Base-by-base conservation (phyloP, 495 filamentous ascomycete species). In the Corynascus novoguineensis region DNA sequence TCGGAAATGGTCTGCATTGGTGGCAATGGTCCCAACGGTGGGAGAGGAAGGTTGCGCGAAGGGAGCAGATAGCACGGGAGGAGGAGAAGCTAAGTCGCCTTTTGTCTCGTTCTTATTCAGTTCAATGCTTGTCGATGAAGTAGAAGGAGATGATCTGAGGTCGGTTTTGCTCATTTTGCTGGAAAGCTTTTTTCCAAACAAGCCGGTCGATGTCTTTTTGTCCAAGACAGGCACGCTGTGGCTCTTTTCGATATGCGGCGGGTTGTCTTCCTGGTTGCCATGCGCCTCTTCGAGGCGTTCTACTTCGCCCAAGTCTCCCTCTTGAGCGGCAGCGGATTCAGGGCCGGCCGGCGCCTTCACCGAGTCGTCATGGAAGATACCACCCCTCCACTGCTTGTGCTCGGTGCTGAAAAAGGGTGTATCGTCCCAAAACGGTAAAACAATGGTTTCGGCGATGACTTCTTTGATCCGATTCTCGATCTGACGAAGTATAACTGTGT, bases 401-500 rank as follows among this genome's bases (percentile, higher is more conserved):
- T 82, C 72, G 5, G 90, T 96, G 60, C 88, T 82, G 63, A 86
- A 84, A 72, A 97, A 97, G 4, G 93, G 90, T 2, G 86, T 81
- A 68, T 98, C 93, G 57, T 98, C 93, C 89, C 92, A 97, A 65
- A 95, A 89, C 0, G 95, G 95, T 45, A 87, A 75, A n/a, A 98
- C 93, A 9, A 97, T 69, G 15, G 90, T 96, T 71, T 98, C 93
- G 2, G 84, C 89, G 50, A 98, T 78, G 37, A 97, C 89, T 68
- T 96, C 91, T 54, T 92, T 85, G 66, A 98, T 96, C 24, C 92
- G 78, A 60, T 86, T 95, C 69, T 97, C 93, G 57, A 98, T 98
- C 47, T 91, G 86, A 47, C 90, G 86, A 12, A 97, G 80, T 45
- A 98, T 92, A 44, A 96, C 81, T 7, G 85, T 86, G 68, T 92